Evolutionary conservation across 345 rosid species (phyloP).

Genomic region (Eutrema japonicum): DNA sequence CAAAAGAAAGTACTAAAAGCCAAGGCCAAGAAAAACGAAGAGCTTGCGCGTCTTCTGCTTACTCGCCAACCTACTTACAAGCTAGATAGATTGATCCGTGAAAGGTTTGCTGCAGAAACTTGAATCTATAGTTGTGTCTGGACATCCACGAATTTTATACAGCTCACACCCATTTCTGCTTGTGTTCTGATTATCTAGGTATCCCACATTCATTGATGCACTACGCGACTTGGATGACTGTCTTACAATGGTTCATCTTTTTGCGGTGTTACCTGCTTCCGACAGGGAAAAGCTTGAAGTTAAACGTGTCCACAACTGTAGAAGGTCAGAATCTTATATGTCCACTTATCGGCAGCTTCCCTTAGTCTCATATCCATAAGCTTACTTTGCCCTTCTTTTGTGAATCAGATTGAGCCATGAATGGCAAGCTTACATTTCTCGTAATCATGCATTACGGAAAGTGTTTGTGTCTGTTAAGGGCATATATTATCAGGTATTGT

Average conservation of each 20-base stretch:
- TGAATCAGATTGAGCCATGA: constrained; percentile 83
- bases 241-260: constrained; percentile 90
- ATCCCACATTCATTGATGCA: constrained; percentile 84
- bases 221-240: constrained; percentile 96
- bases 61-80: constrained; percentile 75
- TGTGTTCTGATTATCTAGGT: constrained; percentile 54
- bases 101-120: constrained; percentile 60
- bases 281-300: constrained; percentile 81
- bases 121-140: not conserved
- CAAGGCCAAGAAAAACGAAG: constrained; percentile 77
- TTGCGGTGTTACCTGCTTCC: constrained; percentile 84
- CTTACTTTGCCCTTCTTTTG: constrained; percentile 9
- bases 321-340: constrained; percentile 56
- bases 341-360: not conserved
- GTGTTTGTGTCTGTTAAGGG: constrained; percentile 95
- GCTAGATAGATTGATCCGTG: constrained; percentile 69
- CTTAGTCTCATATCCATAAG: not conserved
- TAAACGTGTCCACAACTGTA: constrained; percentile 76
- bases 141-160: not conserved
- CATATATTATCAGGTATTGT: constrained; percentile 84
- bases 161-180: constrained; percentile 2
- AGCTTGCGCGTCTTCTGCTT: constrained; percentile 62
- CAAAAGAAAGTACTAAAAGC: constrained; percentile 81
- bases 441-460: constrained; percentile 77
- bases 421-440: constrained; percentile 93